Percentiles rank a stretch among this genome's conserved stretches.
Evolutionary conservation across 2,329 filamentous ascomycete species (phyloP).

Genomic region (Nigrograna mackinnonii): DNA sequence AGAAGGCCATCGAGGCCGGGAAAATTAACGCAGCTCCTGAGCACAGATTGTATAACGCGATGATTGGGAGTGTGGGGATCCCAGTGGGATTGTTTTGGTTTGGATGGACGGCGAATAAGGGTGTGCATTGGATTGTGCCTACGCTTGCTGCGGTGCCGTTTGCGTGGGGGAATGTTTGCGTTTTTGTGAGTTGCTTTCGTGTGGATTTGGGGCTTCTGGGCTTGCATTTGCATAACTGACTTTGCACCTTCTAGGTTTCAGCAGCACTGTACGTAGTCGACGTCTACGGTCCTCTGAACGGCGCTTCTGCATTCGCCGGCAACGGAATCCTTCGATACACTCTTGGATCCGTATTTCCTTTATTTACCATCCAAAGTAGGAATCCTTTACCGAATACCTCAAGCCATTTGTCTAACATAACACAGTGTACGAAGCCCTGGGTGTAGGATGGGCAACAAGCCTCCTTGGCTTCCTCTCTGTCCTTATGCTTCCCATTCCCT

Average conservation of each 20-base stretch:
- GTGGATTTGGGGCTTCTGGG: no score
- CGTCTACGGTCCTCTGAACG: conserved; percentile 35
- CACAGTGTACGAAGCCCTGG: conserved; percentile 36
- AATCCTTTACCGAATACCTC: neutral
- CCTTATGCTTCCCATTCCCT: conserved; percentile 33
- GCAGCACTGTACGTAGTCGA: conserved; percentile 33
- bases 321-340: conserved; percentile 43
- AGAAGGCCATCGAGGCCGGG: conserved; percentile 27
- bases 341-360: conserved; percentile 38
- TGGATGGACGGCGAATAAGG: conserved; percentile 56
- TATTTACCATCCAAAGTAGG: conserved; percentile 43
- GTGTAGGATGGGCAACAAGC: conserved; percentile 43
- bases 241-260: conserved; percentile 17
- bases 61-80: conserved; percentile 60
- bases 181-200: conserved; percentile 55
- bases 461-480: conserved; percentile 45
- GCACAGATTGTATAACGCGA: conserved; percentile 61
- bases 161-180: conserved; percentile 62
- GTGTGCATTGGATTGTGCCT: conserved; percentile 56
- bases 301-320: conserved; percentile 41
- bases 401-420: neutral
- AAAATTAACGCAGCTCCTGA: conserved; percentile 52
- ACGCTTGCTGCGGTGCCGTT: conserved; percentile 59
- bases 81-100: conserved; percentile 64
- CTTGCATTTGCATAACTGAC: neutral